Base-by-base conservation (phyloP, 129 eudicot genomes). In the Rutidosis leptorrhynchoides region DNA sequence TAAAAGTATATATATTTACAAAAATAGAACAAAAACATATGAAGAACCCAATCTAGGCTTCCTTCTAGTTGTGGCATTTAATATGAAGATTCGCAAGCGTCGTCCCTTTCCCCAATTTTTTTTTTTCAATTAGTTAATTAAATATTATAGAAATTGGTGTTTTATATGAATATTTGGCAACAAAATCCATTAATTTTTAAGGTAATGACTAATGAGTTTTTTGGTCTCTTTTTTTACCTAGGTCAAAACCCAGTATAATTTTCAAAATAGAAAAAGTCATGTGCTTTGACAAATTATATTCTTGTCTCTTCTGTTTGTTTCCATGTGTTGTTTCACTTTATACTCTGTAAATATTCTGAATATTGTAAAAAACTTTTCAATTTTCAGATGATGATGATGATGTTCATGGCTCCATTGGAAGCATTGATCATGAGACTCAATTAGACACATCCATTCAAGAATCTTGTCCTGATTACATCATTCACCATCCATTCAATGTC, bases 371-470 rank as follows among this genome's bases (percentile, higher is more conserved):
- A 68, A 33, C 74, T 60, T 29, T 75, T 68, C 74, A 61, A 67
- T 12, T n/a, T 55, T 20, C 29, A 80, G 73, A 76, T 80, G 88
- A 82, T n/a, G n/a, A n/a, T n/a, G n/a, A n/a, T 62, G 79, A 69
- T 70, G 69, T 76, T 66, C 45, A 35, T 40, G 62, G 77, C 32
- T 55, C 70, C 60, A 32, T 32, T 66, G 74, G 78, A n/a, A 23
- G 54, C 74, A 58, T 74, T 76, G 85, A 82, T 52, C n/a, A 81
- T 76, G 84, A 71, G 52, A 71, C 48, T 68, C 67, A 14, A 10
- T 35, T 60, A 53, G 27, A 70, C 17, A 63, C 72, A 70, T 53
- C 77, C 70, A 62, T 56, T 61, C 71, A 81, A 56, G 75, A 46
- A 74, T 73, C 85, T 62, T 59, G 68, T 59, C 73, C 58, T 71